Base-by-base conservation (phyloP, 441 rosid species). In the Populus hybrid region DNA sequence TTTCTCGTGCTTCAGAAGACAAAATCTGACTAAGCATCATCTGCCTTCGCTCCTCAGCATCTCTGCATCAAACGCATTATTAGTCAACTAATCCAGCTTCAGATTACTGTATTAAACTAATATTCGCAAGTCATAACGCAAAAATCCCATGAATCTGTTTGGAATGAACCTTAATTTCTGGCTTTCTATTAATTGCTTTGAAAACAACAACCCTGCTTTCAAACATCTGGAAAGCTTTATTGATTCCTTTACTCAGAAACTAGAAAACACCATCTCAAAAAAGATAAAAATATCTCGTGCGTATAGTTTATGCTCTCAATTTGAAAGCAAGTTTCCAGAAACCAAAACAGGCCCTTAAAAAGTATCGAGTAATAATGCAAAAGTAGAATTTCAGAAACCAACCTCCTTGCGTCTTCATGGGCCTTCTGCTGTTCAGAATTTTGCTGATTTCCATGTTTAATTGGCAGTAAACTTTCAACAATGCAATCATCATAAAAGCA, bases 11-110 rank as follows among this genome's bases (percentile, higher is more conserved):
- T 85, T 92, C 93, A 59, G 90, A 40, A 66, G 98, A 94, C 79
- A 95, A 74, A 79, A 95, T 88, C 86, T 95, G 98, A 84, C 95
- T 91, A 66, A 95, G 94, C 98, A 94, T 92, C 98, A 92, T 85
- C 79, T 92, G 94, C 84, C 99, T 90, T 74, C 83, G 89, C 82
- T 93, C 99, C 82, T 94, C 97, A 65, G 97, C 99, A 90, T 92
- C 98, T 87, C 99, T 93, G 79, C 19, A 83, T 72, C 19, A 83
- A 80, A 59, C 34, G 42, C 23, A 68, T 72, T 75, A 78, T 69
- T 6, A 61, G 57, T 67, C 35, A 34, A 34, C 35, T 34, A 34
- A 34, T 34, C 74, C 69, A 76, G 76, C 75, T n/a, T 40, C 32
- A 82, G 34, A 12, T 68, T 26, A 36, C 1, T 42, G 1, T 67